These are phyloP conservation scores for Termitomyces sp. DNA, from an alignment of 768 basidiomycete species.

Conservation along the genomic window DNA sequence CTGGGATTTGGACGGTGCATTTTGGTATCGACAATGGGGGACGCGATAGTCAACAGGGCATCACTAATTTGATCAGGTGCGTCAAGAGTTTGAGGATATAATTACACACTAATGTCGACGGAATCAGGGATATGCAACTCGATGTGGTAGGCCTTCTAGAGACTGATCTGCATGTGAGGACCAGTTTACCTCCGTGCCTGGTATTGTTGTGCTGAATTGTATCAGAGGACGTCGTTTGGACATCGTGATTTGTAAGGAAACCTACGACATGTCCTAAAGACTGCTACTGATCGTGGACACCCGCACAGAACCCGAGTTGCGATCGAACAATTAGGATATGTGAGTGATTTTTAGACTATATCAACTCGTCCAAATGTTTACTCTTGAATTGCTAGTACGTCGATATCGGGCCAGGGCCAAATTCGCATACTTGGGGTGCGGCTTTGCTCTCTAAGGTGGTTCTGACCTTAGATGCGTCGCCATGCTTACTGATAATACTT, in stretches of 20 bases:
- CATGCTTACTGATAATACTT: neutral
- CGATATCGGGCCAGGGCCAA: slow-evolving; percentile 85
- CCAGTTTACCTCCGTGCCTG: neutral
- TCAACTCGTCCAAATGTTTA: neutral
- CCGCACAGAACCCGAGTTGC: slow-evolving; percentile 61
- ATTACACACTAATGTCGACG: neutral
- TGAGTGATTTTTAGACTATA: slow-evolving; percentile 23
- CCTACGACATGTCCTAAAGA: neutral
- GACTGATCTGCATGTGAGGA: slow-evolving; percentile 76
- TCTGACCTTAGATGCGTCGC: neutral
- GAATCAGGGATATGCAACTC: slow-evolving; percentile 67
- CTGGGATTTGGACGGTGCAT: slow-evolving; percentile 90
- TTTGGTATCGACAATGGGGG: slow-evolving; percentile 79
- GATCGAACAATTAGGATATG: slow-evolving; percentile 77
- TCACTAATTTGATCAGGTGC: slow-evolving; percentile 46
- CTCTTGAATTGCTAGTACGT: slow-evolving; percentile 52
- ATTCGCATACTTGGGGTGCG: slow-evolving; percentile 88
- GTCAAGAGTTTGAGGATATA: neutral
- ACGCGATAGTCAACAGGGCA: slow-evolving; percentile 64
- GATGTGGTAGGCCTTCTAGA: slow-evolving; percentile 85
- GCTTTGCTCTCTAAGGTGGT: slow-evolving; percentile 71
- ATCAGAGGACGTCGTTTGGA: slow-evolving; percentile 52
- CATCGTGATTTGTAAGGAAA: slow-evolving; percentile 69
- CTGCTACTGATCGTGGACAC: neutral
- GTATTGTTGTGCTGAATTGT: neutral